phyloP scores from a whole-genome alignment of 2,329 filamentous ascomycete genomes.

The Diplocarpon mali region DNA sequence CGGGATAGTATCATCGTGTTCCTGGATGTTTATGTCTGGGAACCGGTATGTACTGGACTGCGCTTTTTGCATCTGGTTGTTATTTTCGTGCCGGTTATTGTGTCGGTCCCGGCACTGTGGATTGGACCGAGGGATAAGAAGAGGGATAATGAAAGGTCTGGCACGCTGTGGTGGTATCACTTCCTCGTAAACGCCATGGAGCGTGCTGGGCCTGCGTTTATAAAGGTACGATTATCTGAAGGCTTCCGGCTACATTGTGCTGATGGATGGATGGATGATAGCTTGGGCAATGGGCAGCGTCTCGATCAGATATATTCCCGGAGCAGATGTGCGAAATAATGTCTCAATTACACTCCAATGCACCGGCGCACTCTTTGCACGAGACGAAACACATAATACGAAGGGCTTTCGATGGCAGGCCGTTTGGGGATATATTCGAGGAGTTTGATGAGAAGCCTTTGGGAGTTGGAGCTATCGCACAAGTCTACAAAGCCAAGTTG shows the following conservation, averaged over 20 bases:
- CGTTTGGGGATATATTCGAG: conserved; percentile 87
- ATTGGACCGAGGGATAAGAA: conserved; percentile 53
- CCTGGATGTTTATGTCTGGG: conserved; percentile 63
- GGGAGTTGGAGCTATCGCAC: conserved; percentile 90
- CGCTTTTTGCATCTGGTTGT: conserved; percentile 78
- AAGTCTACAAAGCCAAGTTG: conserved; percentile 92
- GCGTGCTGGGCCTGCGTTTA: conserved; percentile 85
- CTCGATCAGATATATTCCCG: conserved; percentile 91
- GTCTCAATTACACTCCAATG: conserved; percentile 90
- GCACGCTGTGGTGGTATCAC: conserved; percentile 89
- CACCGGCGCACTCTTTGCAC: conserved; percentile 77
- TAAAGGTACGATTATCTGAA: conserved; percentile 54
- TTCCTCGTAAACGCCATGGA: conserved; percentile 88
- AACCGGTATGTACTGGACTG: conserved; percentile 76
- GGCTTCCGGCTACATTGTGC: not conserved
- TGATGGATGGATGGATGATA: conserved; percentile 29
- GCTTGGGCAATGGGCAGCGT: conserved; percentile 97
- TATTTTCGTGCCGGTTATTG: conserved; percentile 86
- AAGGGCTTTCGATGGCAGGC: conserved; percentile 67
- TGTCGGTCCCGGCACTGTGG: conserved; percentile 71
- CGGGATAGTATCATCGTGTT: conserved; percentile 52
- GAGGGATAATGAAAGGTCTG: conserved; percentile 63
- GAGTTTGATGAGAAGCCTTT: conserved; percentile 86
- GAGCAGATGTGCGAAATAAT: conserved; percentile 84
- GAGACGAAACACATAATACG: conserved; percentile 70